phyloP scores from a whole-genome alignment of 2,329 filamentous ascomycete species.

The Cladosporium cucumerinum region DNA sequence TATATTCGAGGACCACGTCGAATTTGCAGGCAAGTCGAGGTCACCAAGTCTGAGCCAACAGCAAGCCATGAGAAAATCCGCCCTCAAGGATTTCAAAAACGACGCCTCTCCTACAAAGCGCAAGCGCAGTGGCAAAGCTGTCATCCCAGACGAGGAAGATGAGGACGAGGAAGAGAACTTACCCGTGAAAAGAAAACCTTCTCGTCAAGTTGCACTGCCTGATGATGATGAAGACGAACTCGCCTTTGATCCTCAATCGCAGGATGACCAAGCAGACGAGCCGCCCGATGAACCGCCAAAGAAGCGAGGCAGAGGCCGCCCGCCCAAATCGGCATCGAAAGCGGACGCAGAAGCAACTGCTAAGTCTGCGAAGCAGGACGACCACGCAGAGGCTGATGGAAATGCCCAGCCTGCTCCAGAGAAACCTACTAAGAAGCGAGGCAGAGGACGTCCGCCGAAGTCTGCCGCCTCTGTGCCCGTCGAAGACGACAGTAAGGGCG shows the following conservation, averaged over 20 bases:
- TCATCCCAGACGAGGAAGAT: conserved; percentile 9
- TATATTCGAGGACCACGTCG: conserved; percentile 36
- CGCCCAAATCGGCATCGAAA: conserved; percentile 20
- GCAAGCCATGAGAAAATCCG: conserved; percentile 30
- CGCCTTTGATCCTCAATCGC: conserved; percentile 1
- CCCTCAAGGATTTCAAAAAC: conserved; percentile 21
- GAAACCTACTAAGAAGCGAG: conserved; percentile 4
- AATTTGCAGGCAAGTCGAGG: conserved; percentile 21
- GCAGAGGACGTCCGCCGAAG: conserved; percentile 10
- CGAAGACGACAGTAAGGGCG: not conserved
- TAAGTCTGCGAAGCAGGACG: not conserved
- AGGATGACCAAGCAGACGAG: conserved; percentile 8
- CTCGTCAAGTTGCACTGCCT: not conserved
- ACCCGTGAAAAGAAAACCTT: not conserved
- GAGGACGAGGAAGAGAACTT: conserved; percentile 2
- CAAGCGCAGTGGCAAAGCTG: conserved; percentile 6
- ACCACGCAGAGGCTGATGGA: not conserved
- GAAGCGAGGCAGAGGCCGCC: conserved; percentile 43
- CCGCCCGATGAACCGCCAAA: conserved; percentile 31
- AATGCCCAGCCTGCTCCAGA: not conserved
- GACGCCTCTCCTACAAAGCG: conserved; percentile 3
- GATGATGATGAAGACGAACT: conserved; percentile 18
- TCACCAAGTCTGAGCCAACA: conserved; percentile 33
- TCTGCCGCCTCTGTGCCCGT: not conserved
- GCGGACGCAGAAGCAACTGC: not conserved